A percentile compares a stretch with the other conserved stretches of the same genome.
These are phyloP conservation scores for Ophiobolus disseminans DNA, from an alignment of 2,329 filamentous ascomycete genomes.

Conservation along the genomic window DNA sequence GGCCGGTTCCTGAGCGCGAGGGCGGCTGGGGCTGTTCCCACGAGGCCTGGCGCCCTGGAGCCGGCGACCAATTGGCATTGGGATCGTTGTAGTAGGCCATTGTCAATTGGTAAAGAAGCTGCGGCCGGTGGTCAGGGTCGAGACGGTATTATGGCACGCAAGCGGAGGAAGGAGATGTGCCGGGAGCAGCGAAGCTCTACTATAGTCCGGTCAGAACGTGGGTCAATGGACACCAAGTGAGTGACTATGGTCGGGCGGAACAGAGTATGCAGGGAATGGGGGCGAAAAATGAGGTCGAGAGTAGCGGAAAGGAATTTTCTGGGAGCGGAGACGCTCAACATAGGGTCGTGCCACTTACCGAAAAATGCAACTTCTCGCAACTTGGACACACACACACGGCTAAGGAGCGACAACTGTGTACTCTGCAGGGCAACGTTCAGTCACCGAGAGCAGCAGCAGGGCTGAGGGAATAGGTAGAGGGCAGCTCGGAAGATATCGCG, in stretches of 20 bases:
- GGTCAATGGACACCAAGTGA: conserved; percentile 13
- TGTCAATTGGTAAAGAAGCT: conserved; percentile 12
- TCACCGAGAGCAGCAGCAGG: conserved; percentile 33
- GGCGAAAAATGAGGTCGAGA: conserved; percentile 37
- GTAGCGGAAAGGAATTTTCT: conserved; percentile 45
- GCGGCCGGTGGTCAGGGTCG: conserved; percentile 6
- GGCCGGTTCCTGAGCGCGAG: conserved; percentile 70
- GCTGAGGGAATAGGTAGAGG: conserved; percentile 22
- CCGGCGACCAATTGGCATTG: conserved; percentile 66
- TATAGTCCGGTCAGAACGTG: conserved; percentile 16
- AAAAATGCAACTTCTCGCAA: conserved; percentile 23
- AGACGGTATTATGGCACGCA: background rate
- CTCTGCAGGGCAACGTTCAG: conserved; percentile 36
- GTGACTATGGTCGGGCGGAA: conserved; percentile 20
- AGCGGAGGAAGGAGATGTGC: background rate
- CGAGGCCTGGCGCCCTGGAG: conserved; percentile 67
- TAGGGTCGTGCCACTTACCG: conserved; percentile 41
- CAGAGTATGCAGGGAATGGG: conserved; percentile 29
- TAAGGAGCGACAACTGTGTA: conserved; percentile 45
- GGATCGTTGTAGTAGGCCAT: conserved; percentile 76
- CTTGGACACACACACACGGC: conserved; percentile 12
- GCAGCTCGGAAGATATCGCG: conserved; percentile 33
- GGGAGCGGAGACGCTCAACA: conserved; percentile 31
- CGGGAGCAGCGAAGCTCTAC: conserved; percentile 20
- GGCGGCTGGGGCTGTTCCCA: conserved; percentile 78